Conservation (phyloP, 495 filamentous ascomycete genomes). For the Neurospora sp. region DNA sequence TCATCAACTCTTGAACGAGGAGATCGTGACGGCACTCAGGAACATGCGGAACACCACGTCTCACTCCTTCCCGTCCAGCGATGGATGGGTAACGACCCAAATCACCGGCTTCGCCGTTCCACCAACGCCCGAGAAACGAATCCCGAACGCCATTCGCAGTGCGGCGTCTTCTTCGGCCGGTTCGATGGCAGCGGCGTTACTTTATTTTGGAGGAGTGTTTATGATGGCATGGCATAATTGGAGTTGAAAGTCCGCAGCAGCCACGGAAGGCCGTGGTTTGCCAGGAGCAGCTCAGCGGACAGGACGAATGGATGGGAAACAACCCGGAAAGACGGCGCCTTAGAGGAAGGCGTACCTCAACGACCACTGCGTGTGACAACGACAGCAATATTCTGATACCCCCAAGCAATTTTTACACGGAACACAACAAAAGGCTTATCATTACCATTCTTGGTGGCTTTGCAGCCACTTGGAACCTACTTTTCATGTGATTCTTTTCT, state of each 20-base stretch:
- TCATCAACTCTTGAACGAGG: constrained; percentile 71
- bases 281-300: not conserved
- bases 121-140: not conserved
- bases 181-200: not conserved
- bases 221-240: not conserved
- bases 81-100: not conserved
- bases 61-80: not conserved
- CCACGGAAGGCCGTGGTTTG: not conserved
- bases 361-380: not conserved
- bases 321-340: not conserved
- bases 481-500: not conserved
- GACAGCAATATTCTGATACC: not conserved
- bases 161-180: not conserved
- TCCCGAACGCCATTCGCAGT: not conserved
- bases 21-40: not conserved
- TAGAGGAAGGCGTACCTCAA: not conserved
- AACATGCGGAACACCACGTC: not conserved
- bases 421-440: not conserved
- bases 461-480: not conserved
- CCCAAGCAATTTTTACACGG: not conserved
- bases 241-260: not conserved
- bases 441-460: not conserved
- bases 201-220: not conserved
- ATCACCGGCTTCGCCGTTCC: not conserved
- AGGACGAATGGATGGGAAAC: not conserved